A percentile compares a stretch with the other conserved stretches of the same genome.
Evolutionary conservation across 495 filamentous ascomycete species (phyloP).

Genomic region (Hypoxylon subgilvum): DNA sequence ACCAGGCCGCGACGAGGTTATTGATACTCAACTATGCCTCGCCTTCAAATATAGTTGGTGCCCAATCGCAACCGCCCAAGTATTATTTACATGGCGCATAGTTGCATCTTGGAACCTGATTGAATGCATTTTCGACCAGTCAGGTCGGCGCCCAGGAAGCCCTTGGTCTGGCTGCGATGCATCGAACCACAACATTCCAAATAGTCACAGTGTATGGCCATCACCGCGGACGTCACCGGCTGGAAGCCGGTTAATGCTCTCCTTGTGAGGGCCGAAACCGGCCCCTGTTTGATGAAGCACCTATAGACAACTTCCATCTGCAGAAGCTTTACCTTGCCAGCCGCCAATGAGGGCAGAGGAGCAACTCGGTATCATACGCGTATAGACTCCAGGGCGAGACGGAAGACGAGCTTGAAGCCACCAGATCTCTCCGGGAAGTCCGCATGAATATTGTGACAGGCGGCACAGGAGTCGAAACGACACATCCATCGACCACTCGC

Average conservation of each 20-base stretch:
- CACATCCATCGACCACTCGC: neutral
- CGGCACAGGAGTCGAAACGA: neutral
- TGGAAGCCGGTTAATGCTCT: no score
- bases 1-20: neutral
- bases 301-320: no score
- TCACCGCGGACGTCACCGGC: neutral
- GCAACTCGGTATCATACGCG: slow-evolving; percentile 1
- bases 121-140: neutral
- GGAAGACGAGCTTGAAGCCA: neutral
- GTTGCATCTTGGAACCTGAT: slow-evolving; percentile 15
- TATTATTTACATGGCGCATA: neutral
- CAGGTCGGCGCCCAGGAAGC: slow-evolving; percentile 8
- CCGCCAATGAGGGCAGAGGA: slow-evolving; percentile 4
- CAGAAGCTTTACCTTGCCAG: no score
- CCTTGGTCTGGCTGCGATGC: neutral
- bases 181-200: no score
- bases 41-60: slow-evolving; percentile 14
- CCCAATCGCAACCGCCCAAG: slow-evolving; percentile 17
- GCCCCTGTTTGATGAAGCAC: no score
- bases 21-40: slow-evolving; percentile 8
- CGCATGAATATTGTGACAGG: slow-evolving; percentile 2
- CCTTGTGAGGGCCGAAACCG: no score
- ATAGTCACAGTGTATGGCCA: neutral
- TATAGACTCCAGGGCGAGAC: neutral
- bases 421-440: neutral